Evolutionary conservation across 1,284 basidiomycete genomes (phyloP), one percentile per base, ranked within the genome.

Genomic region (Ceratobasidium papillatum): DNA sequence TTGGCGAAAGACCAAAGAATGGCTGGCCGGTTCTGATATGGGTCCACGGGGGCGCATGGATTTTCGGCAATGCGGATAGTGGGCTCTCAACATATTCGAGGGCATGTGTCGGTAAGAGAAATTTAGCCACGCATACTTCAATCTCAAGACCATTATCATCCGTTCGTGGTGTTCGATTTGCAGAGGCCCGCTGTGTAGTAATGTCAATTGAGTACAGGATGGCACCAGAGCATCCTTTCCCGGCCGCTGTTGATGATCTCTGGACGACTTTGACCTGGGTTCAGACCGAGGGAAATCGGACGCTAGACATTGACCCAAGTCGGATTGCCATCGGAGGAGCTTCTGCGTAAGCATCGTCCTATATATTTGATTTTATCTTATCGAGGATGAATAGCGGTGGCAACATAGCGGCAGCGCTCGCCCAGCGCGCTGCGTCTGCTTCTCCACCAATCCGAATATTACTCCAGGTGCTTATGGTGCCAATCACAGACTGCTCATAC

Each of bases 131-230:
- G 4, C 27, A 3, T 91, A 51, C 9, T 49, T 22, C 5, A 4
- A 52, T 32, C n/a, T 25, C n/a, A n/a, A n/a, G n/a, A 34, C 22
- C 32, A 14, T 32, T 12, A 9, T n/a, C 17, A 8, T 38, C 2
- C n/a, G 32, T 25, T 27, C 25, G 25, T 45, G 22, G 3, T 45
- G 11, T 49, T 5, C 25, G n/a, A 30, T 14, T 11, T 4, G 66
- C 22, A 77, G 76, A 81, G 78, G 81, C 17, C 80, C 82, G n/a
- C 79, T 79, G 45, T 82, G 81, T 88, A 0, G 88, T 90, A 1
- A 82, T 91, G 3, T 88, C 89, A 2, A 89, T 93, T 22, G 88
- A 90, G 77, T 93, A 94, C 80, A 88, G 91, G 5, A 86, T 94
- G 5, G 91, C 89, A 0, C 92, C 93, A 0, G 92, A 94, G 78